Conservation (phyloP, 208 protist species). For the Strigomonas oncopelti region DNA sequence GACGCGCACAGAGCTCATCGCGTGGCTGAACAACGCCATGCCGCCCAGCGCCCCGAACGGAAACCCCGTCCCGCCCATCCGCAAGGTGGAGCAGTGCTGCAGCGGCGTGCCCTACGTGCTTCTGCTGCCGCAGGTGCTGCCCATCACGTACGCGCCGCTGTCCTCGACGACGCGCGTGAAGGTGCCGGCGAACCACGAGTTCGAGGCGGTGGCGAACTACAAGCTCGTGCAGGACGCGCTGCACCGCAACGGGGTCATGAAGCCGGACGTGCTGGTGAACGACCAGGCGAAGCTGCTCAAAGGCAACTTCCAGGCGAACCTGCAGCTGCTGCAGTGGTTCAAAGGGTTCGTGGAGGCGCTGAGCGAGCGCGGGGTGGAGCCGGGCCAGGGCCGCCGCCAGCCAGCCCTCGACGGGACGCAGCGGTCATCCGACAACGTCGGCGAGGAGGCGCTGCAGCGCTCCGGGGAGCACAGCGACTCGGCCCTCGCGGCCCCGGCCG, state of each 20-base stretch:
- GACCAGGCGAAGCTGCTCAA: conserved; percentile 90
- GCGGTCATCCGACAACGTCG: too few species aligned
- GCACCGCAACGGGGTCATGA: conserved; percentile 75
- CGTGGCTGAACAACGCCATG: conserved; percentile 68
- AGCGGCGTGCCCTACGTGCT: conserved; percentile 91
- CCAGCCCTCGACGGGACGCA: too few species aligned
- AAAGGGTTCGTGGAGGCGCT: conserved; percentile 67
- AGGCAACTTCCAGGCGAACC: conserved; percentile 95
- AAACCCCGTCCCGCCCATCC: conserved; percentile 28
- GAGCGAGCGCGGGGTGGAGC: conserved; percentile 30
- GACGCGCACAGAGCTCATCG: conserved; percentile 62
- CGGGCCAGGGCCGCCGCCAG: conserved; percentile 25
- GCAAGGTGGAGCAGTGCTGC: conserved; percentile 81
- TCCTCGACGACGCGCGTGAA: conserved; percentile 89
- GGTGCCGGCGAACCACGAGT: conserved; percentile 83
- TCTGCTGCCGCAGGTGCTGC: conserved; percentile 89
- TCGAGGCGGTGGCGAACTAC: conserved; percentile 95
- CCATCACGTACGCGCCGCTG: conserved; percentile 71
- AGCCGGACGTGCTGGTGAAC: conserved; percentile 66
- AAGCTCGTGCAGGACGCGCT: conserved; percentile 94
- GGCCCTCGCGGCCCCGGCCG: not conserved
- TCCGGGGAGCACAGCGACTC: conserved; percentile 3
- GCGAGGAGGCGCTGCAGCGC: not conserved
- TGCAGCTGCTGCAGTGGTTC: conserved; percentile 97
- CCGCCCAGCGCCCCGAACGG: conserved; percentile 32